These are phyloP conservation scores for Massarina eburnea DNA, from an alignment of 2,329 filamentous ascomycete species.

Conservation along the genomic window DNA sequence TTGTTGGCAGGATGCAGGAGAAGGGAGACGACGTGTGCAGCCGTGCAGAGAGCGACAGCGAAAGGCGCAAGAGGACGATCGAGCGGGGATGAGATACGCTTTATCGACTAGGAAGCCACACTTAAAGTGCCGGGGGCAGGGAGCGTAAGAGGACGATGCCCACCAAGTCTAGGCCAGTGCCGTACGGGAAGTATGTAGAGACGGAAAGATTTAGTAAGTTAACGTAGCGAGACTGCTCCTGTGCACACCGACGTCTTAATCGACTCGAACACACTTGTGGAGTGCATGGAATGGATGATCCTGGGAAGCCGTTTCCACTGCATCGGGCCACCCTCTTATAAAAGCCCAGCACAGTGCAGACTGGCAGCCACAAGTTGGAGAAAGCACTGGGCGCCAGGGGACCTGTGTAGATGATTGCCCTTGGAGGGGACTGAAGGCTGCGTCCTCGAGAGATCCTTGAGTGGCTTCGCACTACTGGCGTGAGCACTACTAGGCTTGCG, in stretches of 20 bases:
- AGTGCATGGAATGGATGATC: conserved; percentile 25
- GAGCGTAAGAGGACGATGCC: conserved; percentile 21
- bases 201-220: conserved; percentile 35
- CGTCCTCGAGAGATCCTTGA: conserved; percentile 7
- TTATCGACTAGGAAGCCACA: conserved; percentile 35
- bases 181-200: conserved; percentile 29
- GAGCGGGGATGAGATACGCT: conserved; percentile 39
- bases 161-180: conserved; percentile 22
- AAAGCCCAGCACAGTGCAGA: conserved; percentile 27
- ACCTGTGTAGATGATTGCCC: conserved; percentile 29
- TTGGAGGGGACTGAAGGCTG: conserved; percentile 21
- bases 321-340: conserved; percentile 32
- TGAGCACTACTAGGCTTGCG: conserved; percentile 32
- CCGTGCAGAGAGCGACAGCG: conserved; percentile 20
- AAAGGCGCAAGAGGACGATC: conserved; percentile 32
- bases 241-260: conserved; percentile 24
- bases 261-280: conserved; percentile 28
- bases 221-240: conserved; percentile 22
- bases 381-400: conserved; percentile 31
- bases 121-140: conserved; percentile 33
- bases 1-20: conserved; percentile 19
- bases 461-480: conserved; percentile 33
- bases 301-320: conserved; percentile 30
- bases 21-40: conserved; percentile 21
- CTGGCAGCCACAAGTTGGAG: conserved; percentile 27